Evolutionary conservation across 2,329 filamentous ascomycete genomes (phyloP).

Genomic region (Dothiorella sarmentorum): DNA sequence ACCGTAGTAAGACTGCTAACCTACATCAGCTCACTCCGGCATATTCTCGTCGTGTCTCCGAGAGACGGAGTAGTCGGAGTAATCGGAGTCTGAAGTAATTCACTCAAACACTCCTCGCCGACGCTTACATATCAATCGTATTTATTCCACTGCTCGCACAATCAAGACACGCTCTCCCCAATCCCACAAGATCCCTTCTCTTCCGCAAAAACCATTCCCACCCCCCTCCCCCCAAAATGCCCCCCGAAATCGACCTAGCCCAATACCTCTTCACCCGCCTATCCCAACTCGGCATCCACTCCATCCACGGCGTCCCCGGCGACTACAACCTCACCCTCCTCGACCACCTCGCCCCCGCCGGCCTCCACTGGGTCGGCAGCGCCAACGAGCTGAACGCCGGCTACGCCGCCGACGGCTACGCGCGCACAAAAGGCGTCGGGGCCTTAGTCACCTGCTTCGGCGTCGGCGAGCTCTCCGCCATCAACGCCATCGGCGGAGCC

Average conservation of each 20-base stretch:
- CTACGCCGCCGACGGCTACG: conserved; percentile 58
- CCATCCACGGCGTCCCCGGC: conserved; percentile 46
- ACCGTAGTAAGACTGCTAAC: too few relatives aligned
- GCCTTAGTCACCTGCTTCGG: conserved; percentile 74
- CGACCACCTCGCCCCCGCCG: conserved; percentile 34
- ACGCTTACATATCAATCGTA: too few relatives aligned
- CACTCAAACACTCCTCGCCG: too few relatives aligned
- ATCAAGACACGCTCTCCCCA: too few relatives aligned
- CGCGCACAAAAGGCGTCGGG: conserved; percentile 54
- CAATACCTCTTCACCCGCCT: conserved; percentile 40
- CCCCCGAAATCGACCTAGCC: not conserved
- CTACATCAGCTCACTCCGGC: too few relatives aligned
- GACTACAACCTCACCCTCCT: conserved; percentile 37
- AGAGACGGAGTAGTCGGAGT: not conserved
- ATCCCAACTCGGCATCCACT: conserved; percentile 42
- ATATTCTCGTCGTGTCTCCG: not conserved
- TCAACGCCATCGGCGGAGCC: conserved; percentile 71
- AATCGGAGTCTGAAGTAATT: not conserved
- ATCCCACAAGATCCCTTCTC: too few relatives aligned
- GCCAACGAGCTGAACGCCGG: conserved; percentile 57
- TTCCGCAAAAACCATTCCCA: too few relatives aligned
- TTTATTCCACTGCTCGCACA: conserved; percentile 25
- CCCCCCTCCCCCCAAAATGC: too few relatives aligned
- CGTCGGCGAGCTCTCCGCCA: conserved; percentile 64
- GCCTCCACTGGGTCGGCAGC: conserved; percentile 46